Evolutionary conservation across 2,329 filamentous ascomycete species (phyloP).

Genomic region (Epichloe typhina): DNA sequence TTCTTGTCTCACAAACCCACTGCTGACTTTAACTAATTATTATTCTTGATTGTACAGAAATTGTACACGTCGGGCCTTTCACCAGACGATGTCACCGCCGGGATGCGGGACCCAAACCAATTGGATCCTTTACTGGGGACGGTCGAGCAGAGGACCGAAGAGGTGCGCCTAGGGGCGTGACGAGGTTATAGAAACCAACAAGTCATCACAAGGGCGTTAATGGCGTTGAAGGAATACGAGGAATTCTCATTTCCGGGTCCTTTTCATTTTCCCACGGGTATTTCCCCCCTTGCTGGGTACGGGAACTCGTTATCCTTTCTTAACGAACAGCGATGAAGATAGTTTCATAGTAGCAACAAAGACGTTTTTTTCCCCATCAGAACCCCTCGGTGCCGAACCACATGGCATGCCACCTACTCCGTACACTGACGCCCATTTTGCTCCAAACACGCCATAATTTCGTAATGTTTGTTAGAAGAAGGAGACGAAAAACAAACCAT

Average conservation of each 20-base stretch:
- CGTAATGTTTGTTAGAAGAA: background rate
- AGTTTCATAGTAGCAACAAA: no score
- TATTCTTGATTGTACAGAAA: constrained; percentile 22
- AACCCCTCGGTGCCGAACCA: no score
- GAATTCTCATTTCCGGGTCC: no score
- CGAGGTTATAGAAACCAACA: background rate
- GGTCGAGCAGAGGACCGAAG: constrained; percentile 55
- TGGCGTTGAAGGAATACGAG: background rate
- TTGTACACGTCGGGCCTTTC: constrained; percentile 34
- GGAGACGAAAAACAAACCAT: background rate
- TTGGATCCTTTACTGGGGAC: constrained; percentile 56
- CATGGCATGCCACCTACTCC: background rate
- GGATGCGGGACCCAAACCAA: constrained; percentile 68
- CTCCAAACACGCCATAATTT: background rate
- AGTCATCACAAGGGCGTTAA: background rate
- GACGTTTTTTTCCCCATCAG: no score
- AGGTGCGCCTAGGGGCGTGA: constrained; percentile 12
- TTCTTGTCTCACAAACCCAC: background rate
- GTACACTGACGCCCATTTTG: background rate
- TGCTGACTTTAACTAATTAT: background rate
- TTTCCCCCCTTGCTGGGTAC: background rate
- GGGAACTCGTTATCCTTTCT: no score
- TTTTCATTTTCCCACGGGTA: background rate
- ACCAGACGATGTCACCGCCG: constrained; percentile 62
- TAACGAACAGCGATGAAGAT: no score